Percentiles rank a stretch among this genome's conserved stretches.
Evolutionary conservation across 208 protist species (phyloP).

Genomic region (Trypanosoma cruzi): DNA sequence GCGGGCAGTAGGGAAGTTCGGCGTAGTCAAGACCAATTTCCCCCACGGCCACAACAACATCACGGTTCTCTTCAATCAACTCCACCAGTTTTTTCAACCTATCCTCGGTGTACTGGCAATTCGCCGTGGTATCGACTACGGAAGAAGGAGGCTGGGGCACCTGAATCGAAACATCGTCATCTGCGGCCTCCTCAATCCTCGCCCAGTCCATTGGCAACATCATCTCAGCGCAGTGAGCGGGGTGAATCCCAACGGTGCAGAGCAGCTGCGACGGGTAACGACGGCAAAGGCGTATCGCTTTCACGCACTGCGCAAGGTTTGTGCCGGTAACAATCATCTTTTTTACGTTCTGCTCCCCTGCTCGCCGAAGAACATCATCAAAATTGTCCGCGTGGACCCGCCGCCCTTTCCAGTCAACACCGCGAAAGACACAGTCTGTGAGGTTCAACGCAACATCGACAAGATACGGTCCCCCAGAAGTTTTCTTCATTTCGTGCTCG

Average conservation of each 20-base stretch:
- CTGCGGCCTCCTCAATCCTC: conserved; percentile 31
- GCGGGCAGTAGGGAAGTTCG: conserved; percentile 74
- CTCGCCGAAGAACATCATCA: conserved; percentile 63
- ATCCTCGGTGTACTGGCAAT: conserved; percentile 27
- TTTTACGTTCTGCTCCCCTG: conserved; percentile 50
- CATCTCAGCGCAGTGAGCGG: conserved; percentile 80
- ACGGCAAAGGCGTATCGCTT: conserved; percentile 80
- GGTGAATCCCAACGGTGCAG: conserved; percentile 89
- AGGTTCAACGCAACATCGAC: conserved; percentile 90
- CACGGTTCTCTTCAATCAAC: conserved; percentile 65
- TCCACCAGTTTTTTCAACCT: conserved; percentile 57
- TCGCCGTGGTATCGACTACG: conserved; percentile 5
- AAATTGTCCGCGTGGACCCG: conserved; percentile 86
- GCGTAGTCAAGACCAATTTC: conserved; percentile 94
- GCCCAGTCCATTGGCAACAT: conserved; percentile 39
- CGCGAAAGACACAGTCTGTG: conserved; percentile 89
- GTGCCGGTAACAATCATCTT: conserved; percentile 90
- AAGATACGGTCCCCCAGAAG: conserved; percentile 47
- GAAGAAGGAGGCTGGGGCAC: conserved; percentile 7
- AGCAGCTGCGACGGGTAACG: conserved; percentile 54
- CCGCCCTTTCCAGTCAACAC: conserved; percentile 82
- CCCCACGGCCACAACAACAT: conserved; percentile 87
- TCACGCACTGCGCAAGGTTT: conserved; percentile 65
- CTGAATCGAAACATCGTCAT: conserved; percentile 39
- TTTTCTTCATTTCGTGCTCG: conserved; percentile 14